These are phyloP conservation scores for Scenedesmus sp. DNA, from an alignment of 163 green algal species.

Conservation along the genomic window DNA sequence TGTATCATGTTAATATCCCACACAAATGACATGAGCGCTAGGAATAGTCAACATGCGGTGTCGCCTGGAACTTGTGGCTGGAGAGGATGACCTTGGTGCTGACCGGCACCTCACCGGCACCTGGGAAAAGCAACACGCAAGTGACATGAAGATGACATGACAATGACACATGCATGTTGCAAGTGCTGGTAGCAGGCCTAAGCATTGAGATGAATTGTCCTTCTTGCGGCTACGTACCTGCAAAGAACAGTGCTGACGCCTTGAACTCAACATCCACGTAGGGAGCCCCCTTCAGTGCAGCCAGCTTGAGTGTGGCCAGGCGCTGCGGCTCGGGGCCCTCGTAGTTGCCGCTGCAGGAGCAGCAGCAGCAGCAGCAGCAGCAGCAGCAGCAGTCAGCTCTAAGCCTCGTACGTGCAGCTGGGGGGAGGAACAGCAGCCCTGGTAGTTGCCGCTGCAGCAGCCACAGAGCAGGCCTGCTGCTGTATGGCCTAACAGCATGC, in stretches of 20 bases:
- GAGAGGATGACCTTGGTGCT: constrained; percentile 92
- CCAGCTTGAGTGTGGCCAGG: constrained; percentile 83
- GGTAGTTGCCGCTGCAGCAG: neutral
- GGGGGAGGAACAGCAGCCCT: too few relatives aligned
- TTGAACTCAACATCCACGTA: constrained; percentile 97
- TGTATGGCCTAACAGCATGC: too few relatives aligned
- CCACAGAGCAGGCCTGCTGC: neutral
- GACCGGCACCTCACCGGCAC: constrained; percentile 62
- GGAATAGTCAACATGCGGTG: constrained; percentile 57
- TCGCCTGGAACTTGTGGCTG: constrained; percentile 93
- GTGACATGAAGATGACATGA: neutral
- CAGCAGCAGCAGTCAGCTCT: too few relatives aligned
- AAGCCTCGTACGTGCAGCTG: too few relatives aligned
- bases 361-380: neutral
- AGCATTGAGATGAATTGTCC: neutral
- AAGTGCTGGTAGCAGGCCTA: neutral
- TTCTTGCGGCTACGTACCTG: constrained; percentile 51
- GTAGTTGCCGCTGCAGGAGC: constrained; percentile 86
- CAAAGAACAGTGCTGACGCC: constrained; percentile 86
- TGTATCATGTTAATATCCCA: neutral
- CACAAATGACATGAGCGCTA: neutral
- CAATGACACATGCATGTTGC: too few relatives aligned
- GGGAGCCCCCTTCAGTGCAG: constrained; percentile 78
- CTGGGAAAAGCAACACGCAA: constrained; percentile 37
- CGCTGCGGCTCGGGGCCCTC: constrained; percentile 80